Evolutionary conservation across 768 basidiomycete species (phyloP).

Genomic region (Rhodotorula diobovata): DNA sequence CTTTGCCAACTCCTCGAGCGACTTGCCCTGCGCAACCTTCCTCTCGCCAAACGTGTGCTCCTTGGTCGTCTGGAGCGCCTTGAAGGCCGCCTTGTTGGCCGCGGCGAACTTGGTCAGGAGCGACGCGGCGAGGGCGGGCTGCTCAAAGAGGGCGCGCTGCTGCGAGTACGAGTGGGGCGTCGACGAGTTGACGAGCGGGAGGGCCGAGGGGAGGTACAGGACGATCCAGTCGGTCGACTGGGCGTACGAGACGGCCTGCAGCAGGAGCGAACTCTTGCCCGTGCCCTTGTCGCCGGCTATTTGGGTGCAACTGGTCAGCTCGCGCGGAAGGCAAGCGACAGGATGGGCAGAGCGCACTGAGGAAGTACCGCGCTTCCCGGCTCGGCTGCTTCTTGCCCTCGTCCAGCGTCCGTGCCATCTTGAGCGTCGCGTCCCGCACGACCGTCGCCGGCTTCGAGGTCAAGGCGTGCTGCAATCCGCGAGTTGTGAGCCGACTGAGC

Average conservation of each 20-base stretch:
- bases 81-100: constrained; percentile 31
- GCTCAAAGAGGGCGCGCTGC: constrained; percentile 31
- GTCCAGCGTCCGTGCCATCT: constrained; percentile 10
- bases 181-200: constrained; percentile 34
- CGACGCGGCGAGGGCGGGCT: constrained; percentile 22
- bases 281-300: constrained; percentile 23
- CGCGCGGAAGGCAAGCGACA: neutral
- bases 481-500: neutral
- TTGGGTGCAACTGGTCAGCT: neutral
- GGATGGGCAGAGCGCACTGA: constrained; percentile 2
- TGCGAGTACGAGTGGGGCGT: constrained; percentile 33
- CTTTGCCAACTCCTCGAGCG: constrained; percentile 25
- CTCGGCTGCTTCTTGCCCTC: constrained; percentile 14
- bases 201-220: constrained; percentile 37
- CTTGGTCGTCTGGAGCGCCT: constrained; percentile 28
- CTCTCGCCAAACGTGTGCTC: constrained; percentile 23
- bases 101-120: constrained; percentile 25
- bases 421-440: constrained; percentile 15
- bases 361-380: constrained; percentile 14
- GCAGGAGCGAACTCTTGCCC: constrained; percentile 31
- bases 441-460: constrained; percentile 27
- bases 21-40: constrained; percentile 26
- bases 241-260: constrained; percentile 34
- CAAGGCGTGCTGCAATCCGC: constrained; percentile 1
- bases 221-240: constrained; percentile 30